Evolutionary conservation across 2,329 filamentous ascomycete species (phyloP), one percentile per base, ranked within the genome.

Genomic region (Coniochaeta pulveracea): DNA sequence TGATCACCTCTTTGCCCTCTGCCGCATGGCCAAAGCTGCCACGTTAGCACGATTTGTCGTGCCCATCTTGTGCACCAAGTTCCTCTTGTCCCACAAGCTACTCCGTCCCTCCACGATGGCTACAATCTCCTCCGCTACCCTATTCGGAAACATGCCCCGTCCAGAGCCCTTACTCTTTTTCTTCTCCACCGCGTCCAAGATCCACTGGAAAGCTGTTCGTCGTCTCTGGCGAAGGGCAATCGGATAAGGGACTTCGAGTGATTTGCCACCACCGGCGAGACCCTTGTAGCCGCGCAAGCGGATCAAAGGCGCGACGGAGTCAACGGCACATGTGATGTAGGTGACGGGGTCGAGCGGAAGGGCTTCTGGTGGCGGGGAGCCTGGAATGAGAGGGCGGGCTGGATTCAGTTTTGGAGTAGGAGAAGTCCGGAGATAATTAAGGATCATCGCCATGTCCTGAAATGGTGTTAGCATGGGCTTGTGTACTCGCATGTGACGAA

Each of bases 281-380:
- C 85, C 86, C 48, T 76, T 76, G 47, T 85, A 72, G 40, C 72
- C 71, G 35, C 77, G 74, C 50, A 98, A 78, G 44, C 81, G 80
- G 49, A 98, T 65, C 11, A 98, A 70, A 8, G 91, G 91, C 2
- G 88, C 85, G 16, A 98, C 80, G 8, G 85, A 93, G 66, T 98
- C 91, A 48, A 98, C 78, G 19, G 88, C 86, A 19, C 93, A 69
- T 10, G 81, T 85, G 30, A 98, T 77, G 62, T 96, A 98, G 35
- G 84, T 72, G 35, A 93, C 69, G 2, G 91, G 91, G 57, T 95
- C 84, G 19, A 94, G 74, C 3, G 91, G 86, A 8, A 98, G 79
- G 47, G 89, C 79, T 4, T 71, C 64, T 16, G 83, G 66, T 2
- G 86, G 83, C 2, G 88, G 85, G 2, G 79, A 68, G 36, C 83